Evolutionary conservation across 2,329 filamentous ascomycete genomes (phyloP), one percentile per base, ranked within the genome.

Genomic region (Alternaria sp.): DNA sequence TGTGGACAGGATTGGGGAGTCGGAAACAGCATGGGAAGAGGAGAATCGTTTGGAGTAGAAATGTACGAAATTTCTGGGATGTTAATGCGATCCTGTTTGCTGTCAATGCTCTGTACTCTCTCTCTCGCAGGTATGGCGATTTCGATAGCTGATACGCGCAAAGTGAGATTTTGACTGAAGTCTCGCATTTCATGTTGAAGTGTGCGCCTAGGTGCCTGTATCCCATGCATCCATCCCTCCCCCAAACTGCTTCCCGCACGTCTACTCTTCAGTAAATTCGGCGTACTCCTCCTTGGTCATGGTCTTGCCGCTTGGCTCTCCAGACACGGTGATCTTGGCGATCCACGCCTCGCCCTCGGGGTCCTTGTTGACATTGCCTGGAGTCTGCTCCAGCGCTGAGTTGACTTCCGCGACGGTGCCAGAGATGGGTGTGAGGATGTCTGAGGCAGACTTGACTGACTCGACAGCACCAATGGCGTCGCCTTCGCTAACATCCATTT

Each of bases 371-470:
- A 99, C 93, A 59, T 87, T 90, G 63, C 88, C 88, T 21, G 96
- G 95, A 84, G 91, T 94, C 81, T 96, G 91, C 81, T 96, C 92
- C 66, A 99, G 87, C 63, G 85, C 77, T 11, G 78, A 77, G 84
- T 99, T 99, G 74, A 90, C 85, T 76, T 91, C 88, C 40, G 88
- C 86, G 65, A 99, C 88, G 71, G 84, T 91, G 77, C 95, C 95
- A 56, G 86, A 83, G 70, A 97, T 87, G 17, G 96, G 96, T 13
- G 93, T 90, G 83, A 97, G 91, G 85, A 99, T 97, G 80, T 99
- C 96, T 67, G 93, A 95, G n/a, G 96, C 96, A 67, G 91, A 96
- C 87, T 99, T 99, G 81, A 99, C 96, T 3, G 93, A 97, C 85
- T 99, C 96, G 73, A 99, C 95, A 64, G 95, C 93, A 71, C 96